Evolutionary conservation across 768 basidiomycete genomes (phyloP).

Genomic region (Cantharellus anzutake): DNA sequence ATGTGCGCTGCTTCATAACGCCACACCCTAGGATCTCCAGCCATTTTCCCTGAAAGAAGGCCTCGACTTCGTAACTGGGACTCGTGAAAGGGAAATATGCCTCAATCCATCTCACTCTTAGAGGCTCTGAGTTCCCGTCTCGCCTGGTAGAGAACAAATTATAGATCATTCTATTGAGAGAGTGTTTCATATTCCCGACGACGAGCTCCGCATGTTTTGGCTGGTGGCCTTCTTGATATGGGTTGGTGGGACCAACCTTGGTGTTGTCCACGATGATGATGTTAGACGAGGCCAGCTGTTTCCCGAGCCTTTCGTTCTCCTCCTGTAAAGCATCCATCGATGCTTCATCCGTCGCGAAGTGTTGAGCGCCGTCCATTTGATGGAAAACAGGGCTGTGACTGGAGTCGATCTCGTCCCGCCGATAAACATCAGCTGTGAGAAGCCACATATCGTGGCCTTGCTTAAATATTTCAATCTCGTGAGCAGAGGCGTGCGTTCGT

Average conservation of each 20-base stretch:
- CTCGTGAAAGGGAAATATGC: slow-evolving; percentile 96
- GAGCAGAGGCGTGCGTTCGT: slow-evolving; percentile 94
- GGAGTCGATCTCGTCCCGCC: slow-evolving; percentile 93
- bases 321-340: slow-evolving; percentile 40
- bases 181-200: slow-evolving; percentile 72
- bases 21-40: slow-evolving; percentile 90
- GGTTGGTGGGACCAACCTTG: slow-evolving; percentile 53
- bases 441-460: slow-evolving; percentile 68
- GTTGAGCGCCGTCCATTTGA: slow-evolving; percentile 87
- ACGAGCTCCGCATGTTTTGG: slow-evolving; percentile 52
- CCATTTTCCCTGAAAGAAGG: slow-evolving; percentile 93
- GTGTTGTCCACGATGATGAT: slow-evolving; percentile 80
- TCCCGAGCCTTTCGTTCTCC: slow-evolving; percentile 47
- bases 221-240: slow-evolving; percentile 62
- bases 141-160: slow-evolving; percentile 52
- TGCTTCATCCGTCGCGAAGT: slow-evolving; percentile 29
- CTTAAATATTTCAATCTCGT: slow-evolving; percentile 80
- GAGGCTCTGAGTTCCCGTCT: slow-evolving; percentile 32
- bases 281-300: slow-evolving; percentile 44
- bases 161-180: slow-evolving; percentile 71
- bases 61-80: slow-evolving; percentile 96
- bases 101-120: slow-evolving; percentile 91
- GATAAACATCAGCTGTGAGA: slow-evolving; percentile 89
- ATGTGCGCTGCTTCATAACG: slow-evolving; percentile 73
- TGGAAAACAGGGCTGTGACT: slow-evolving; percentile 98